Base-by-base conservation (phyloP, 345 rosid genomes). In the Cochlearia excelsa region DNA sequence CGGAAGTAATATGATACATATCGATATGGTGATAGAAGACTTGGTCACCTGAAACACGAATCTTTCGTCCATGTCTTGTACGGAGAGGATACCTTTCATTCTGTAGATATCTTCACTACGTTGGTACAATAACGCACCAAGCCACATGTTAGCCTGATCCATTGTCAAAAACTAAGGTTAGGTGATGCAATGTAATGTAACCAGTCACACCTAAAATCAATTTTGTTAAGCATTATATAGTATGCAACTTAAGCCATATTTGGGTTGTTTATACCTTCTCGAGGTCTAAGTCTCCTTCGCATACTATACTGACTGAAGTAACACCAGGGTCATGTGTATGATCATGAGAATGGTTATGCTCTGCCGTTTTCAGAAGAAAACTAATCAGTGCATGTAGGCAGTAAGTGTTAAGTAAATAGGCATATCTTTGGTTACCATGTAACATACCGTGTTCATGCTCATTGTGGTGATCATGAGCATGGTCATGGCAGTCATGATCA, bases 251-350 rank as follows among this genome's bases (percentile, higher is more conserved):
- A 2, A 34, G 61, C 50, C 23, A 39, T 46, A 30, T 40, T 33
- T 30, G 38, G 43, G 51, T 46, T 60, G 46, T 5, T 33, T 33
- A 37, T 71, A 86, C 97, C 99, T 88, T 93, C 74, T 88, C 95
- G 4, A 93, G 88, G 72, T 88, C 97, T 53, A 88, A 78, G 79
- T 70, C 81, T 60, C 99, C 99, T 79, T 93, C 86, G 70, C 95
- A 88, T 59, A 86, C 91, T 64, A 85, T 67, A 79, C 91, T 86
- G 75, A 85, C 89, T 42, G 97, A 93, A 65, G 94, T 74, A 71
- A 93, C 91, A 39, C 88, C 91, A 33, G 95, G 97, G 79, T 92
- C 98, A 60, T 88, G 98, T 63, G 87, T 66, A 76, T 88, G 93
- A 74, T 84, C 96, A 65, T 84, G 93, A 26, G 86, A 71, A 74